Base-by-base conservation (phyloP, 2,329 filamentous ascomycete genomes). In the Talaromyces funiculosus region DNA sequence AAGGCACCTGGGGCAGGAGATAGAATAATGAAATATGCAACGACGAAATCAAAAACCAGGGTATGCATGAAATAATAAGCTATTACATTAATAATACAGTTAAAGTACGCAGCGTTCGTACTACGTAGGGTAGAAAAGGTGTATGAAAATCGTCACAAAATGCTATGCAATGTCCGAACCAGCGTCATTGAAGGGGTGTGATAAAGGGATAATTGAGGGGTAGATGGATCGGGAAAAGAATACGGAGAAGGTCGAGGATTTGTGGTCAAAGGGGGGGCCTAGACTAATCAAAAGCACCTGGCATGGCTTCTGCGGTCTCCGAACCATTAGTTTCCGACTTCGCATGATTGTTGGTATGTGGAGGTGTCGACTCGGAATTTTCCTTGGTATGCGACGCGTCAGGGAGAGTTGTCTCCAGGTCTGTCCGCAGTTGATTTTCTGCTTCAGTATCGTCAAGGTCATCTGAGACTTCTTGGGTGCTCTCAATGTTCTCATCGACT, bases 271-370 rank as follows among this genome's bases (percentile, higher is more conserved):
- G 22, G 9, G 33, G 7, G 1, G 31, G 9, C 31, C 14, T 26
- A 12, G 37, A 20, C 33, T n/a, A 54, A 24, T 61, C 55, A 58
- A 61, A 61, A 40, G 61, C 51, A 26, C 61, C 61, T 42, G 56
- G 56, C 6, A 62, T 51, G 47, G 51, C 56, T n/a, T 57, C 38
- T 8, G 20, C 6, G 6, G 33, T 40, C 4, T 40, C 31, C 18
- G 40, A 22, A 16, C 18, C 26, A 31, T 26, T 26, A 5, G 45
- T 37, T n/a, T 57, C 26, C 16, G 47, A 35, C 5, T 59, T 20
- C 37, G 31, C 29, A 29, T 60, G 37, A 16, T 45, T 29, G 22
- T 29, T 55, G 40, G 38, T 20, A 45, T 57, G 33, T 24, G 53
- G 53, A 53, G 35, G 18, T 33, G 54, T 40, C 9, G 43, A 38